Percentiles rank a stretch among this genome's conserved stretches.
phyloP scores from a whole-genome alignment of 192 early-diverging fungal species.

The Coemansia sp. region DNA sequence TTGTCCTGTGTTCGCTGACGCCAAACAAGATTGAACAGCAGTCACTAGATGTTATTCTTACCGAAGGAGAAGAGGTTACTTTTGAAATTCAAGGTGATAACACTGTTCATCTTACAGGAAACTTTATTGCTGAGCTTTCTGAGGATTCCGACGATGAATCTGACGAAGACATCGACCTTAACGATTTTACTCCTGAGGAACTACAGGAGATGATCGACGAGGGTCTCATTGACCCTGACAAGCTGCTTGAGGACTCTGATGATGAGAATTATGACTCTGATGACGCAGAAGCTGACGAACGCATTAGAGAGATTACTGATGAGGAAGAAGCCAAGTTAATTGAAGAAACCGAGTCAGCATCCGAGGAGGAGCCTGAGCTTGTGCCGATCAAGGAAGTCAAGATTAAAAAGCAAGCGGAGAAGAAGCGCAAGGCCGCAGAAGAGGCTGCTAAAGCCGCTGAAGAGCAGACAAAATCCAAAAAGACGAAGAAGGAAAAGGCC shows the following conservation, averaged over 20 bases:
- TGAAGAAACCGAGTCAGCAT: conserved; percentile 30
- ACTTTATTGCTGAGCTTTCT: conserved; percentile 45
- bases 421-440: conserved; percentile 32
- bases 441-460: conserved; percentile 22
- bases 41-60: conserved; percentile 62
- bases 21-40: conserved; percentile 79
- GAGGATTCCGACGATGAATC: conserved; percentile 39
- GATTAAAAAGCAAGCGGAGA: conserved; percentile 56
- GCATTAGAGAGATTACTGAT: conserved; percentile 36
- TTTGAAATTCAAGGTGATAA: conserved; percentile 68
- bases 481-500: conserved; percentile 27
- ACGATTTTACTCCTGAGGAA: conserved; percentile 22
- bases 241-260: conserved; percentile 32
- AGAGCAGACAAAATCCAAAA: conserved; percentile 45
- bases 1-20: conserved; percentile 79
- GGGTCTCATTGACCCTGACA: conserved; percentile 32
- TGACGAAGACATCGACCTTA: conserved; percentile 40
- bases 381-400: conserved; percentile 41
- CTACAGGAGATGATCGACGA: conserved; percentile 33
- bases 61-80: conserved; percentile 80
- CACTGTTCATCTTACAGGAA: conserved; percentile 50
- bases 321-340: conserved; percentile 48
- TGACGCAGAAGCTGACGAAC: conserved; percentile 46
- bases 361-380: conserved; percentile 34
- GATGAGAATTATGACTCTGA: conserved; percentile 51